Conservation (phyloP, 345 rosid species). For the Gossypium rotundifolium region DNA sequence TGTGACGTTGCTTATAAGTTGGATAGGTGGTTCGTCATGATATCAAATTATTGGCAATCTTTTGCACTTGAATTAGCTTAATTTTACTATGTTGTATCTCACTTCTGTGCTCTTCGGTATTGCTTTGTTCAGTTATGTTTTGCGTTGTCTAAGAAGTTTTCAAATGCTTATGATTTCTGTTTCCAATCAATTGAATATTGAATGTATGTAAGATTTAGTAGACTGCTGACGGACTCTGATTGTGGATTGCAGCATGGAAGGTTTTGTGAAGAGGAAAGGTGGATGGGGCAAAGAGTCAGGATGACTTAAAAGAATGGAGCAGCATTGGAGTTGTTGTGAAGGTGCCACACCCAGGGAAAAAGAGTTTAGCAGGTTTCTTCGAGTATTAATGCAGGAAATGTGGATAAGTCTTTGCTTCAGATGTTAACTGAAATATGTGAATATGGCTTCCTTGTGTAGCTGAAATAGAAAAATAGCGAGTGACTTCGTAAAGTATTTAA, state of each 20-base stretch:
- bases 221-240: conserved; percentile 7
- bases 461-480: background rate
- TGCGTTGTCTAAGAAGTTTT: background rate
- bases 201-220: background rate
- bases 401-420: conserved; percentile 20
- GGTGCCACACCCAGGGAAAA: conserved; percentile 1
- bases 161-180: background rate
- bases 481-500: background rate
- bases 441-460: conserved; percentile 16
- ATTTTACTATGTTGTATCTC: background rate
- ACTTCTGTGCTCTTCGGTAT: background rate
- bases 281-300: background rate
- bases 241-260: conserved; percentile 36
- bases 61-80: background rate
- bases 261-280: conserved; percentile 28
- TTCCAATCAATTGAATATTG: background rate
- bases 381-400: conserved; percentile 26
- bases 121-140: background rate
- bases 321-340: conserved; percentile 1
- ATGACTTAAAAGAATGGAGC: conserved; percentile 1
- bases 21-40: background rate
- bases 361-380: conserved; percentile 7
- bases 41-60: background rate
- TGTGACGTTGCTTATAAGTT: background rate
- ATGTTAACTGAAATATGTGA: conserved; percentile 27